Evolutionary conservation across 768 basidiomycete genomes (phyloP).

Genomic region (Cystobasidium ongulense): DNA sequence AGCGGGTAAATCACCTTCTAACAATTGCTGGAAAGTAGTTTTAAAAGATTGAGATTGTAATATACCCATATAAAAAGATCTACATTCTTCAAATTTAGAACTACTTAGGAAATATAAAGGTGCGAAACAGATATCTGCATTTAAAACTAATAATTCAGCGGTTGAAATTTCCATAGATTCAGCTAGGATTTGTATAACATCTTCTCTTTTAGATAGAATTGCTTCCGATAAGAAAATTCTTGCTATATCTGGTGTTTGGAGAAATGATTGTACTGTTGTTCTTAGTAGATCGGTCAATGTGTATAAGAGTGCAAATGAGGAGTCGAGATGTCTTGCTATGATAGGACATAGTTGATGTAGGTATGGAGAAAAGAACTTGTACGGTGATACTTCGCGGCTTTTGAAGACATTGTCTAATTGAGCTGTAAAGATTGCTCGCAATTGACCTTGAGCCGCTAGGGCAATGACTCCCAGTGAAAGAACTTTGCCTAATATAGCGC

Average conservation of each 20-base stretch:
- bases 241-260: slow-evolving; percentile 8
- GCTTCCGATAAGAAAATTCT: slow-evolving; percentile 6
- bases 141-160: slow-evolving; percentile 11
- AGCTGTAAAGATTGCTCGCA: slow-evolving; percentile 1
- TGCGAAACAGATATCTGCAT: slow-evolving; percentile 22
- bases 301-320: neutral
- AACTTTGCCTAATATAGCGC: slow-evolving; percentile 5
- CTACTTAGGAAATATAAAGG: slow-evolving; percentile 3
- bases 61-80: neutral
- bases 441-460: neutral
- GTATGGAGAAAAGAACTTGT: slow-evolving; percentile 30
- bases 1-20: slow-evolving; percentile 1
- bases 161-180: neutral
- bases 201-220: neutral
- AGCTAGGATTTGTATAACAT: neutral
- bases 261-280: slow-evolving; percentile 17
- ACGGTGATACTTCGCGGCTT: neutral
- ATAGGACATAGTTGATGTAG: slow-evolving; percentile 23
- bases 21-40: slow-evolving; percentile 1
- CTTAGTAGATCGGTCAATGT: neutral
- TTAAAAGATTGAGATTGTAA: neutral
- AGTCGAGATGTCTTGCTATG: slow-evolving; percentile 11
- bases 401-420: slow-evolving; percentile 15
- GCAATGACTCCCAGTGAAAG: neutral
- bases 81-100: slow-evolving; percentile 14